Evolutionary conservation across 2,329 filamentous ascomycete species (phyloP).

Genomic region (Emericellopsis atlantica): DNA sequence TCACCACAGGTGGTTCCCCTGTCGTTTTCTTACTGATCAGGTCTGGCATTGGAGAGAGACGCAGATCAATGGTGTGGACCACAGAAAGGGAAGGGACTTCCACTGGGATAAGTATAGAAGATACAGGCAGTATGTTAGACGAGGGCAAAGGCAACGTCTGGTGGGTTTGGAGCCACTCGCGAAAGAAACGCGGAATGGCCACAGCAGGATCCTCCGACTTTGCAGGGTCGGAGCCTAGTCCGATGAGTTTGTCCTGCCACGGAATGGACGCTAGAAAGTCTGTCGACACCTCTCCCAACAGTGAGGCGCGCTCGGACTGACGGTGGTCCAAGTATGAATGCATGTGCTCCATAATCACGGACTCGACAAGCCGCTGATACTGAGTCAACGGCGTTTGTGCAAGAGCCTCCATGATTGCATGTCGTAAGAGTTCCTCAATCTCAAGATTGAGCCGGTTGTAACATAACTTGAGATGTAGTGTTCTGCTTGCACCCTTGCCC

Average conservation of each 20-base stretch:
- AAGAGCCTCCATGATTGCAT: conserved; percentile 27
- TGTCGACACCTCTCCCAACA: conserved; percentile 39
- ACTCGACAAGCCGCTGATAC: conserved; percentile 33
- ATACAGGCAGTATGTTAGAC: conserved; percentile 15
- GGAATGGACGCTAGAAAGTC: conserved; percentile 28
- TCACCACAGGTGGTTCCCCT: conserved; percentile 30
- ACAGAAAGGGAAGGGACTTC: conserved; percentile 76
- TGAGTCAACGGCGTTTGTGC: conserved; percentile 24
- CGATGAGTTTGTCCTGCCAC: conserved; percentile 37
- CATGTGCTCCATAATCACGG: conserved; percentile 29
- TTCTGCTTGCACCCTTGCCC: conserved; percentile 23
- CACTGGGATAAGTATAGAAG: conserved; percentile 76
- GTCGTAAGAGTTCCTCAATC: conserved; percentile 38
- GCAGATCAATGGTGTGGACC: conserved; percentile 66
- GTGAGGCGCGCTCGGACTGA: conserved; percentile 42
- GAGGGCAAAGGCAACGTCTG: conserved; percentile 13
- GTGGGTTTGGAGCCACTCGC: conserved; percentile 17
- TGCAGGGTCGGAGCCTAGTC: conserved; percentile 28
- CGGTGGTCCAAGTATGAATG: conserved; percentile 28
- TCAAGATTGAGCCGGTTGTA: conserved; percentile 72
- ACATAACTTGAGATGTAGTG: conserved; percentile 55
- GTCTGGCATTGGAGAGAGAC: conserved; percentile 27
- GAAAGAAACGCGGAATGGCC: conserved; percentile 14
- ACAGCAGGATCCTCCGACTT: conserved; percentile 17
- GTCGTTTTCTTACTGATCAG: conserved; percentile 12